Conservation (phyloP, 2,329 filamentous ascomycete species). For the Stagonosporopsis tanaceti region DNA sequence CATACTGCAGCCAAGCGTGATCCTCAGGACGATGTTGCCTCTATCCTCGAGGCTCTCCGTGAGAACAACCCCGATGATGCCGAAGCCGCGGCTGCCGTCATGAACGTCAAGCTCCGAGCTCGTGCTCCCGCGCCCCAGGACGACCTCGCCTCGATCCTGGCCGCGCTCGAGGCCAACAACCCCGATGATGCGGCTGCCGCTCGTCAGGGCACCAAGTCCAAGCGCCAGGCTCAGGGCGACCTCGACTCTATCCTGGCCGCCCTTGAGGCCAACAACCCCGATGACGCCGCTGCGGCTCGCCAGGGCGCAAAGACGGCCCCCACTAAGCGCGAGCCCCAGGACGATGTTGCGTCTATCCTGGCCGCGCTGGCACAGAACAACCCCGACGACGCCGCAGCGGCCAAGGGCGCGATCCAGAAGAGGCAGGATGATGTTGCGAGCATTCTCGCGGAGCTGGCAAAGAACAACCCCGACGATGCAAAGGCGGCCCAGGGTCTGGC, state of each 20-base stretch:
- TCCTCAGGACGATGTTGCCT: conserved; percentile 35
- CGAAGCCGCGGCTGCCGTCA: conserved; percentile 33
- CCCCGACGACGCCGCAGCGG: conserved; percentile 28
- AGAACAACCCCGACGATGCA: conserved; percentile 32
- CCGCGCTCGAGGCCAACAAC: conserved; percentile 33
- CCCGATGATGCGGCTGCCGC: conserved; percentile 37
- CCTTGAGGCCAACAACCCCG: conserved; percentile 34
- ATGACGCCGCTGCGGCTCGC: conserved; percentile 34
- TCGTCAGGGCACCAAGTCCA: conserved; percentile 18
- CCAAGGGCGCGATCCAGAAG: conserved; percentile 22
- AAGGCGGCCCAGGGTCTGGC: conserved; percentile 22
- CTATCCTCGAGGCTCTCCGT: conserved; percentile 39
- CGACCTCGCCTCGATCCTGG: conserved; percentile 33
- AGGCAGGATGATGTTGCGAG: conserved; percentile 28
- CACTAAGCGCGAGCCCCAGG: conserved; percentile 23
- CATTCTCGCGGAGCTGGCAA: conserved; percentile 28
- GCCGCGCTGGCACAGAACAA: conserved; percentile 28
- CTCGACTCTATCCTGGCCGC: conserved; percentile 28
- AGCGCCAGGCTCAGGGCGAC: conserved; percentile 29
- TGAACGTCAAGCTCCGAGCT: conserved; percentile 37
- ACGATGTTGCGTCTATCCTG: conserved; percentile 31
- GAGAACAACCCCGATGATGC: conserved; percentile 41
- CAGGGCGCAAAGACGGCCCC: background rate
- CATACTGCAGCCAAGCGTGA: conserved; percentile 21
- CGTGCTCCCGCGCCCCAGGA: conserved; percentile 29